Conservation (phyloP, 2,329 filamentous ascomycete species). For the Lecanicillium sp. region DNA sequence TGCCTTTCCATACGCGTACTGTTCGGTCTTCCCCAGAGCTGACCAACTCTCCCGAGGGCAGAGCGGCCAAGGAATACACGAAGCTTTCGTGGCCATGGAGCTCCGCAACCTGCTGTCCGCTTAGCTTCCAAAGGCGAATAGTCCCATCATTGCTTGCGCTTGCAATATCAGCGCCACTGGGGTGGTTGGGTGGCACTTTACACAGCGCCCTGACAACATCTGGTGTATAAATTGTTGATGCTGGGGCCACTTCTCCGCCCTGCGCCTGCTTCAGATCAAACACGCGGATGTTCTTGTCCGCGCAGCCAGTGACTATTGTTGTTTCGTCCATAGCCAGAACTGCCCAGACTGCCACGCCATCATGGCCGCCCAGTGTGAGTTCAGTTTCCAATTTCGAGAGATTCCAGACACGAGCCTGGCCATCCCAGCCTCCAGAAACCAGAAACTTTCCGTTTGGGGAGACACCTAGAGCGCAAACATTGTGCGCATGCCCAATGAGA, state of each 20-base stretch:
- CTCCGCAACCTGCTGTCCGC: slow-evolving; percentile 68
- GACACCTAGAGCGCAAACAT: slow-evolving; percentile 81
- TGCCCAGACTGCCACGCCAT: slow-evolving; percentile 76
- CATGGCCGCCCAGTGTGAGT: slow-evolving; percentile 64
- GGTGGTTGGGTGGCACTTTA: slow-evolving; percentile 65
- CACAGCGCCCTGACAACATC: slow-evolving; percentile 87
- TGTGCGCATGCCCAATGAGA: slow-evolving; percentile 77
- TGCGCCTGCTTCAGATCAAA: slow-evolving; percentile 64
- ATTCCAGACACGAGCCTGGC: slow-evolving; percentile 77
- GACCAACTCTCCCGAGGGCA: slow-evolving; percentile 80
- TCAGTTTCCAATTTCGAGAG: slow-evolving; percentile 79
- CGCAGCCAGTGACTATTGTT: slow-evolving; percentile 83
- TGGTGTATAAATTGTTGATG: slow-evolving; percentile 53
- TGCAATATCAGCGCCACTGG: slow-evolving; percentile 83
- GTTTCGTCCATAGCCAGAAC: slow-evolving; percentile 75
- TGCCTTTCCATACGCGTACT: slow-evolving; percentile 77
- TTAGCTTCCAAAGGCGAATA: slow-evolving; percentile 78
- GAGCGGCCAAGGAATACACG: slow-evolving; percentile 74
- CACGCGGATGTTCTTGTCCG: slow-evolving; percentile 82
- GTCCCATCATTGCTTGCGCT: slow-evolving; percentile 90
- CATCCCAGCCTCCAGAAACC: slow-evolving; percentile 92
- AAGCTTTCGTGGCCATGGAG: slow-evolving; percentile 89
- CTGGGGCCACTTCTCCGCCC: slow-evolving; percentile 42
- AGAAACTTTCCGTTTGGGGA: slow-evolving; percentile 65
- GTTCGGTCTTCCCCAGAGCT: slow-evolving; percentile 95